Evolutionary conservation across 108 stramenopile species (phyloP), one percentile per base, ranked within the genome.

Genomic region (Fragilariopsis cylindrus): DNA sequence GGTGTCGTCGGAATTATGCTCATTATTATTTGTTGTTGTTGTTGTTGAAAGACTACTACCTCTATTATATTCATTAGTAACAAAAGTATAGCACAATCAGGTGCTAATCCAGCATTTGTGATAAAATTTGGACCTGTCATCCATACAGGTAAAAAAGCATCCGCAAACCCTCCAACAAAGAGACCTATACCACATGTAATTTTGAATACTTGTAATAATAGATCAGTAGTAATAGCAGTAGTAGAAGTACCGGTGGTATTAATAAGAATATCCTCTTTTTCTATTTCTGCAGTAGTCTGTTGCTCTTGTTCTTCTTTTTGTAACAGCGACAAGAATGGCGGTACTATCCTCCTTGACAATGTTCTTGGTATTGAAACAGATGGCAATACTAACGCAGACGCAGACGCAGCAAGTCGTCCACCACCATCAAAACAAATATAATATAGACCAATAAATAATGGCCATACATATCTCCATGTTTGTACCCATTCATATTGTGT

Each of bases 351-450:
- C 30, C 0, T 0, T 30, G 30, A 30, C 30, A 30, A 30, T 30
- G 2, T 30, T 30, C 30, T 30, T 30, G 30, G 30, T 30, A 30
- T 30, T 30, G 30, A 2, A 30, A 30, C 0, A 30, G 30, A 30
- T 7, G 16, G 19, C 7, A 19, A 6, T 4, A 41, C n/a, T n/a
- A n/a, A n/a, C n/a, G n/a, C n/a, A n/a, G n/a, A n/a, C n/a, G n/a
- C n/a, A n/a, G n/a, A 88, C 86, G 69, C 87, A n/a, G n/a, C n/a
- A 60, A 13, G 82, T 69, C n/a, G 84, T 86, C 8, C 88, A 18
- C 89, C 21, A 83, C 78, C 30, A 81, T 30, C 30, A 30, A 30
- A 30, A 30, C 1, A 30, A 30, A 30, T 44, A 53, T 87, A 92
- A 15, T 86, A 69, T 2, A 73, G 39, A 40, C 92, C 92, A 50